Evolutionary conservation across 441 rosid genomes (phyloP), one percentile per base, ranked within the genome.

Genomic region (Hura crepitans): DNA sequence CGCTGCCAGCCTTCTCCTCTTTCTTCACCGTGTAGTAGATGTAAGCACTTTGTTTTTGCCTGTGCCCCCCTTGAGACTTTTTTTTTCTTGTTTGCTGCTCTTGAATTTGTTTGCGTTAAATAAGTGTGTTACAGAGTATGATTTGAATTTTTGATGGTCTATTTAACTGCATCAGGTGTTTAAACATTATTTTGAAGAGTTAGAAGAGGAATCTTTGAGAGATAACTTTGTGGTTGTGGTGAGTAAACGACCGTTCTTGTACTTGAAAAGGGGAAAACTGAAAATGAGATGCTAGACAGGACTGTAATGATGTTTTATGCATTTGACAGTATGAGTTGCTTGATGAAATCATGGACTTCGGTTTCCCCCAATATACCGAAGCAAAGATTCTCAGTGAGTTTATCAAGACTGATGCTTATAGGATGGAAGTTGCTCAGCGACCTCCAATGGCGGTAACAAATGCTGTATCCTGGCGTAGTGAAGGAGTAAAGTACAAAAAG

Each of bases 161-260:
- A 2, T 37, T 1, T 23, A 53, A 39, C 28, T 68, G 2, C 25
- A n/a, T 31, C 27, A 95, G 97, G 97, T 92, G 12, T 92, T 92
- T 79, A 95, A 87, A 85, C 95, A 95, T 82, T 95, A 95, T 75
- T 95, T 95, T 61, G 98, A 95, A 75, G 95, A 87, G 76, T 80
- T 95, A 71, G 99, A 95, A 70, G 99, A 95, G 83, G 99, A 95
- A 74, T 95, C 99, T 0, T 85, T 95, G 71, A 89, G 97, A 73
- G 99, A 95, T 83, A 95, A 95, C 83, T 95, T 95, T 79, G 99
- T 95, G 58, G 97, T 95, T 15, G 99, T 95, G 93, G 99, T 95
- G 82, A 65, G 90, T 79, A 68, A 37, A n/a, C 45, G 17, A 63
- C 68, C 65, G 56, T 39, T 47, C 25, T 30, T 56, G 17, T 43